Conservation (phyloP, 2,329 filamentous ascomycete species). For the Penicillium italicum region DNA sequence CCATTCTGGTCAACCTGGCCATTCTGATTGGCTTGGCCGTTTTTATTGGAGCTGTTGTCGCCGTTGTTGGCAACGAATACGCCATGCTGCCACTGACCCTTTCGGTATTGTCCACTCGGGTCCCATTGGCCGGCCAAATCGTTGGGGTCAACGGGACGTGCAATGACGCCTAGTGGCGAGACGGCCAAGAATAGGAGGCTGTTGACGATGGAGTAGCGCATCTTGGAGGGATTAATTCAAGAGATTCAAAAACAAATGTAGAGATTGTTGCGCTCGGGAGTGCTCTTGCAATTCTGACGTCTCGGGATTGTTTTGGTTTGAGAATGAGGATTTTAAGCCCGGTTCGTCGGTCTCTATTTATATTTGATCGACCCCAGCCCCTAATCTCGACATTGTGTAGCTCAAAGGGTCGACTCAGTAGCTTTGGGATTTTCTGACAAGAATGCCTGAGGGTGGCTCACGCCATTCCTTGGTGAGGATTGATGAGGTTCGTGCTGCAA, state of each 20-base stretch:
- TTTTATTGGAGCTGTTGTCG: conserved; percentile 4
- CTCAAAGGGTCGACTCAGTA: neutral
- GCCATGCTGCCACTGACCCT: conserved; percentile 20
- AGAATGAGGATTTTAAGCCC: conserved; percentile 9
- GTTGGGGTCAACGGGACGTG: conserved; percentile 22
- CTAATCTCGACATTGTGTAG: conserved; percentile 8
- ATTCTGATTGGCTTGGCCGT: neutral
- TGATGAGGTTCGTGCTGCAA: conserved; percentile 13
- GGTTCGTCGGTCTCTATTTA: conserved; percentile 17
- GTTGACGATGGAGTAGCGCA: conserved; percentile 21
- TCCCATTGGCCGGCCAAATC: conserved; percentile 21
- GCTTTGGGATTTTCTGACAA: neutral
- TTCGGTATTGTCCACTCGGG: conserved; percentile 21
- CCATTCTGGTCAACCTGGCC: neutral
- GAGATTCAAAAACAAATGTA: neutral
- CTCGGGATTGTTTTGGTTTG: conserved; percentile 9
- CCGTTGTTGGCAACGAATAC: conserved; percentile 16
- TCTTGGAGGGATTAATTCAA: conserved; percentile 4
- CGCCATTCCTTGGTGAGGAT: conserved; percentile 7
- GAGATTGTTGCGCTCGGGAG: neutral
- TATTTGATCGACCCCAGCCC: conserved; percentile 7
- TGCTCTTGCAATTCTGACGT: neutral
- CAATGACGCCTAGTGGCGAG: conserved; percentile 20
- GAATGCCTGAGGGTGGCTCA: conserved; percentile 11
- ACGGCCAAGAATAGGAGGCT: conserved; percentile 20